Base-by-base conservation (phyloP, 306 rosid genomes). In the Amphicarpaea edgeworthii region DNA sequence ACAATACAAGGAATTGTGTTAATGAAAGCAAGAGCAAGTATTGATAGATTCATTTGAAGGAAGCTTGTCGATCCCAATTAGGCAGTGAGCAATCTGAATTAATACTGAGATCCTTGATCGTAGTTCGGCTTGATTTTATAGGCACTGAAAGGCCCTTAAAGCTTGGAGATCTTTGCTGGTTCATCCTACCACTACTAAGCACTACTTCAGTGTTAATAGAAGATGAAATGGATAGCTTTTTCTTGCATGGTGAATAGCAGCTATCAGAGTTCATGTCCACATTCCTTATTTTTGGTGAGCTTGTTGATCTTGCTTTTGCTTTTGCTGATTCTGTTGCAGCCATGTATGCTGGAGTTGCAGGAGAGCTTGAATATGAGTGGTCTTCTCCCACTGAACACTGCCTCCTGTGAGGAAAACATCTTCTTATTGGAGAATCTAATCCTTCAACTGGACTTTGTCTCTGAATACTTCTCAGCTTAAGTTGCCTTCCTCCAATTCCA, bases 281-380 rank as follows among this genome's bases (percentile, higher is more conserved):
- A 77, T 65, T 88, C 84, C 97, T 84, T 67, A 84, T 66, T 82
- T 81, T 95, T 15, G 97, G 98, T 3, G 93, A 92, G 86, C 90
- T 90, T 68, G 84, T 66, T 5, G 96, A 81, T 73, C 97, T 90
- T 45, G 91, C 70, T 84, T 83, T 90, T 51, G 96, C 92, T 75
- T 64, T 95, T 12, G 96, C 93, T 19, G 98, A 95, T 84, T 92
- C 97, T 4, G 98, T 95, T 34, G 96, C 90, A 8, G 97, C 98
- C 98, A 95, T 95, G 85, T 95, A 95, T 59, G 99, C 77, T 0
- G 99, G 99, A 55, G 88, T 85, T 61, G 60, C 32, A 14, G 97
- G 97, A 57, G 93, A 85, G 84, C 85, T 85, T 81, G 93, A 58
- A 20, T 84, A 83, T 55, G 92, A 86, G 59, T 66, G 79, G 37